phyloP scores from a whole-genome alignment of 805 yeast species.

The Brettanomyces nanus region DNA sequence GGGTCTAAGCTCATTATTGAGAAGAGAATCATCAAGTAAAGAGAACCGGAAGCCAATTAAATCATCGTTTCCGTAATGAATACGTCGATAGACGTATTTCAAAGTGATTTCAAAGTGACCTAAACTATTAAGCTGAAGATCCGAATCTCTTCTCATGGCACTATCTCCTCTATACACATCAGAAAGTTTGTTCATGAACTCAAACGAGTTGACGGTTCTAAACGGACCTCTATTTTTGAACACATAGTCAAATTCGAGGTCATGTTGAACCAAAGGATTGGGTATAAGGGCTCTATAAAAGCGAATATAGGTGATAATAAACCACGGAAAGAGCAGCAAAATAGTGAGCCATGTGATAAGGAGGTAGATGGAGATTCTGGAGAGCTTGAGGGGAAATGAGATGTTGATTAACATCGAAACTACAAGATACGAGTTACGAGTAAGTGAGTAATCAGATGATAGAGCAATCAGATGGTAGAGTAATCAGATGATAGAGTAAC shows the following conservation, averaged over 20 bases:
- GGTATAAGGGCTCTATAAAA: slow-evolving; percentile 26
- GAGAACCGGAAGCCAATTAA: slow-evolving; percentile 17
- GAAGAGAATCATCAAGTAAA: slow-evolving; percentile 14
- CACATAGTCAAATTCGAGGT: slow-evolving; percentile 15
- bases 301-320: slow-evolving; percentile 23
- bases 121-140: slow-evolving; percentile 5
- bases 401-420: slow-evolving; percentile 14
- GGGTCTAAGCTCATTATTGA: slow-evolving; percentile 15
- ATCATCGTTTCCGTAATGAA: not conserved
- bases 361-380: slow-evolving; percentile 15
- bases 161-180: slow-evolving; percentile 2
- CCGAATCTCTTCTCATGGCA: not conserved
- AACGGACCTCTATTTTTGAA: slow-evolving; percentile 18
- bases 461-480: not conserved
- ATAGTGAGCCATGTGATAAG: slow-evolving; percentile 10
- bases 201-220: slow-evolving; percentile 13
- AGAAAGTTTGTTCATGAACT: slow-evolving; percentile 10
- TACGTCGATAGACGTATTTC: slow-evolving; percentile 4
- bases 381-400: slow-evolving; percentile 16
- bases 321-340: slow-evolving; percentile 25
- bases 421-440: not conserved
- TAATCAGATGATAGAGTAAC: too few relatives aligned
- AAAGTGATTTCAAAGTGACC: slow-evolving; percentile 15
- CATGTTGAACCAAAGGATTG: slow-evolving; percentile 9
- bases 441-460: not conserved